phyloP scores from a whole-genome alignment of 2,329 filamentous ascomycete genomes.

The Fusarium mangiferae region DNA sequence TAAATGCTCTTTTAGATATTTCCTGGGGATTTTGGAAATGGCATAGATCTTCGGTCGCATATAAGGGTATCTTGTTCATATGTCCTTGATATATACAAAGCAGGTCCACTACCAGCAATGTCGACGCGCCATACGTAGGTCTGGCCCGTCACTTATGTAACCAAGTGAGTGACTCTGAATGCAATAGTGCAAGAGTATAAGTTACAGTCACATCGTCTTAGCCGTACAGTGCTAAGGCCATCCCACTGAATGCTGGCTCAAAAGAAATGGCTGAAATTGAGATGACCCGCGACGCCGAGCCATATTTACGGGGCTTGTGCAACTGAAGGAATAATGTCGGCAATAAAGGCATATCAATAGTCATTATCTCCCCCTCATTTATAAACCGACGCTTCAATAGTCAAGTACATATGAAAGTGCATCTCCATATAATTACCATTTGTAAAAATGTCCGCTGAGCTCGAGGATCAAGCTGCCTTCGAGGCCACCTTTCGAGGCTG shows the following conservation, averaged over 20 bases:
- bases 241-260: fast-evolving
- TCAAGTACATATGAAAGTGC: fast-evolving
- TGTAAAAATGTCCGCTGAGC: background rate
- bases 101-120: background rate
- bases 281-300: background rate
- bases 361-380: background rate
- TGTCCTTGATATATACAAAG: background rate
- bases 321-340: background rate
- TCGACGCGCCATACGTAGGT: too few relatives aligned
- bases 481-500: background rate
- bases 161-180: background rate
- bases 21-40: background rate
- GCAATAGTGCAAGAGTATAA: background rate
- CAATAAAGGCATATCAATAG: background rate
- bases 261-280: fast-evolving
- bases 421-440: fast-evolving
- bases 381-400: fast-evolving
- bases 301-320: fast-evolving
- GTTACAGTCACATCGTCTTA: fast-evolving
- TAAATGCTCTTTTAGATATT: fast-evolving
- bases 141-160: background rate
- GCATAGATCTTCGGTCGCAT: fast-evolving
- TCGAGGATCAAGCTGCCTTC: background rate
- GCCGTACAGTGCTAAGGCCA: too few relatives aligned
- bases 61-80: fast-evolving